A percentile compares a stretch with the other conserved stretches of the same genome.
phyloP scores from a whole-genome alignment of 2,329 filamentous ascomycete species.

The Epichloe uncinata region DNA sequence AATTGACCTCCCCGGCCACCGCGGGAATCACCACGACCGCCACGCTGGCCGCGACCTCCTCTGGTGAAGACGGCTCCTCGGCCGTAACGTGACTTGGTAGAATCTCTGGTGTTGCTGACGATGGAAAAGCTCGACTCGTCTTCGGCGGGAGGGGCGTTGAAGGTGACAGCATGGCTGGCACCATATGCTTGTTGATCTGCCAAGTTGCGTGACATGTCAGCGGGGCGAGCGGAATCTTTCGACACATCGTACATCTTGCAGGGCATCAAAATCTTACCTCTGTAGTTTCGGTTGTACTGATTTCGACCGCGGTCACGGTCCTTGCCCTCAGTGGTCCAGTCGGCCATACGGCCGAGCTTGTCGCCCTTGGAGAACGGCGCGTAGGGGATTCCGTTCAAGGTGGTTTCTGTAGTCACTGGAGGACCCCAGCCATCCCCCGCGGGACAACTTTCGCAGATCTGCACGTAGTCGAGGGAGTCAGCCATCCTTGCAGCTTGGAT shows the following conservation, averaged over 20 bases:
- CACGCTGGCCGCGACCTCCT: constrained; percentile 58
- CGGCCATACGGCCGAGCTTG: constrained; percentile 97
- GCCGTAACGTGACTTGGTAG: constrained; percentile 73
- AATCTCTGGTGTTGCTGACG: constrained; percentile 86
- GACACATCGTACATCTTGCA: not conserved
- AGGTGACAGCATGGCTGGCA: constrained; percentile 71
- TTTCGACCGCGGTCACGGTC: constrained; percentile 65
- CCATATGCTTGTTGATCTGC: constrained; percentile 95
- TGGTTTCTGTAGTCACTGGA: constrained; percentile 67
- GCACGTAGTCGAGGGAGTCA: constrained; percentile 42
- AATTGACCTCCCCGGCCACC: constrained; percentile 47
- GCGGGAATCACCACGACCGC: constrained; percentile 49
- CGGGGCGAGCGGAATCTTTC: not conserved
- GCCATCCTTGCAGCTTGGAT: constrained; percentile 24
- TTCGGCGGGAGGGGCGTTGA: constrained; percentile 83
- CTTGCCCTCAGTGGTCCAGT: constrained; percentile 91
- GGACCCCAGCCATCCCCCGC: constrained; percentile 84
- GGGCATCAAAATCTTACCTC: constrained; percentile 44
- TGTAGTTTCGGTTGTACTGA: constrained; percentile 86
- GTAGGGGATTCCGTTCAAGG: constrained; percentile 88
- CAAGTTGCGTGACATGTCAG: not conserved
- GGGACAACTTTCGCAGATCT: constrained; percentile 59
- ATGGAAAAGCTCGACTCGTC: constrained; percentile 97
- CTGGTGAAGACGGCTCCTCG: constrained; percentile 86
- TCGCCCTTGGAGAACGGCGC: constrained; percentile 97